Percentiles rank a stretch among this genome's conserved stretches.
phyloP scores from a whole-genome alignment of 129 eudicot species.

The Deinandra increscens region DNA sequence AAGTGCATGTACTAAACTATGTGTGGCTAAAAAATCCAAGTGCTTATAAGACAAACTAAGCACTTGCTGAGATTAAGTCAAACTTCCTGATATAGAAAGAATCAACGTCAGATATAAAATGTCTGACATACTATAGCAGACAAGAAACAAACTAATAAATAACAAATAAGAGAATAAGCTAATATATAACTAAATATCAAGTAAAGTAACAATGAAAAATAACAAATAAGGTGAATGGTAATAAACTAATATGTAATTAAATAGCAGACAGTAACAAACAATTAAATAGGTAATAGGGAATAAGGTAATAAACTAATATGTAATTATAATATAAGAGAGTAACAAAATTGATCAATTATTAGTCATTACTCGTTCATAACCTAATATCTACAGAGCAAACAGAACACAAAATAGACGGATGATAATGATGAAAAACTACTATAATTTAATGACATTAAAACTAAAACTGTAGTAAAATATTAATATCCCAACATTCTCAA shows the following conservation, averaged over 20 bases:
- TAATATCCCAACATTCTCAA: background rate
- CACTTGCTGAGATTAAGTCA: slow-evolving; percentile 1
- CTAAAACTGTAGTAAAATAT: background rate
- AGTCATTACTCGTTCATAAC: background rate
- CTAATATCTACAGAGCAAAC: background rate
- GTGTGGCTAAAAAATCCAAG: background rate
- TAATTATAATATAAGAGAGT: background rate
- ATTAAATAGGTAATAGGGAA: background rate
- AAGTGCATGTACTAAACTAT: background rate
- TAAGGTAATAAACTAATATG: slow-evolving; percentile 1
- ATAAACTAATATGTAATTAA: background rate
- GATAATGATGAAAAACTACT: background rate
- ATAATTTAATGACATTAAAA: background rate
- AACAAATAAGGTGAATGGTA: no score
- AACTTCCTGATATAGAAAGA: slow-evolving; percentile 9
- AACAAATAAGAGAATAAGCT: background rate
- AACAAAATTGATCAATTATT: background rate
- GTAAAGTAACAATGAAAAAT: background rate
- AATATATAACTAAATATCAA: background rate
- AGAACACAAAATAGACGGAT: background rate
- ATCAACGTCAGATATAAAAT: background rate
- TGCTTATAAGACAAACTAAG: background rate
- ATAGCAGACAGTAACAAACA: background rate
- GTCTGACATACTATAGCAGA: background rate
- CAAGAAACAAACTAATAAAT: slow-evolving; percentile 15